Evolutionary conservation across 768 basidiomycete genomes (phyloP), one percentile per base, ranked within the genome.

Genomic region (Kwoniella bestiolae): DNA sequence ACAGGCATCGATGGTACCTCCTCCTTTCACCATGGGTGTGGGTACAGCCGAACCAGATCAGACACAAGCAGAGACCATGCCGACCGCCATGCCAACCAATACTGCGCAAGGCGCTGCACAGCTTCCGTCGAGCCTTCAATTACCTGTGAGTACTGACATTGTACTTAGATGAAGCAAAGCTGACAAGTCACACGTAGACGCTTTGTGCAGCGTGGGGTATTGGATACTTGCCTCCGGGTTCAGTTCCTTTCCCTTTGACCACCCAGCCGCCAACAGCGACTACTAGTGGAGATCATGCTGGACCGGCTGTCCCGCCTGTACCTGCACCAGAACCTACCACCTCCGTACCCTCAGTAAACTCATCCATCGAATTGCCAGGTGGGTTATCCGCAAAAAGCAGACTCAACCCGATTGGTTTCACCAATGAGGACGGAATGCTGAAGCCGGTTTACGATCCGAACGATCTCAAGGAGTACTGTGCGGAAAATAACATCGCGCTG

Each of bases 391-490:
- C 62, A 12, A n/a, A 32, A 26, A 56, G 34, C 18, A 28, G 14
- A 29, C 49, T 58, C n/a, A 45, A 29, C 8, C 62, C 49, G 12
- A 34, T 60, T 14, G 57, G 57, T 2, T 63, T 57, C 56, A 57
- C 44, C 26, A 32, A 58, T 28, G 63, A 65, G 28, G 29, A 62
- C 28, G 70, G 70, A 1, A 55, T 63, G 34, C 41, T 65, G 16
- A 67, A 53, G 25, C 52, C 56, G 2, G 34, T 68, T 11, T 72
- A 72, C 41, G 70, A 72, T 55, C 47, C 60, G 0, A 56, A 69
- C 8, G 56, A 66, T 3, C 59, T 72, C 9, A 56, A 53, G 45
- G 28, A 56, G 23, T 72, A 69, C 46, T 58, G 55, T 12, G 34
- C 57, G 16, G 64, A 66, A 38, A n/a, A 59, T 14, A 68, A 64